Evolutionary conservation across 2,329 filamentous ascomycete species (phyloP), one percentile per base, ranked within the genome.

Genomic region (Didymella segeticola): DNA sequence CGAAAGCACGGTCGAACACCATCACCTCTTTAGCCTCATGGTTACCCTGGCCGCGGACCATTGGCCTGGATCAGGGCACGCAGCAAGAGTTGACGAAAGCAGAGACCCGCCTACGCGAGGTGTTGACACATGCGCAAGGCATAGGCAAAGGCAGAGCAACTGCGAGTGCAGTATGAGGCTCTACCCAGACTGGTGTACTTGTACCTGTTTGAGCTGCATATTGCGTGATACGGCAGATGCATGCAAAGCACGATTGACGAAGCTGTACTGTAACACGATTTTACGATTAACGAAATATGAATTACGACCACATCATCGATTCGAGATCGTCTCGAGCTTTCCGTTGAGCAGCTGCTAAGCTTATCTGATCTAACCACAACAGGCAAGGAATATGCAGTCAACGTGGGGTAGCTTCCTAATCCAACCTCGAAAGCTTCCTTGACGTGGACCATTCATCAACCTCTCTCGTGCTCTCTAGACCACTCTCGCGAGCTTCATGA

Each of bases 1-100:
- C 63, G 20, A 63, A 61, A 34, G 27, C 60, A 39, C 68, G 67
- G n/a, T 64, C 68, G 34, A 62, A 60, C 15, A 69, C 71, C 2
- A 39, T 73, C 8, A 68, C 68, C 2, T 72, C 72, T 3, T 54
- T 74, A 22, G 53, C 68, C 15, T 69, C 71, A 11, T 74, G 72
- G 72, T 43, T 74, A n/a, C 69, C 70, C 7, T 74, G 72, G 71
- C 61, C 60, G n/a, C 69, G 71, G 10, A 57, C 58, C 14, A 29
- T 60, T 4, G 49, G 64, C 43, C 47, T 66, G 11, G 61, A 53
- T 31, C 23, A 56, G 0, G 53, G 33, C 26, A 55, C 56, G 9
- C 58, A 62, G 26, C 57, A 65, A 49, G 70, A 70, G 33, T 30
- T 69, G 20, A 68, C 68, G n/a, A 67, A 62, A 53, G 71, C 66